Percentiles rank a stretch among this genome's conserved stretches.
These are phyloP conservation scores for Colletotrichum aenigma DNA, from an alignment of 2,329 filamentous ascomycete genomes.

Conservation along the genomic window DNA sequence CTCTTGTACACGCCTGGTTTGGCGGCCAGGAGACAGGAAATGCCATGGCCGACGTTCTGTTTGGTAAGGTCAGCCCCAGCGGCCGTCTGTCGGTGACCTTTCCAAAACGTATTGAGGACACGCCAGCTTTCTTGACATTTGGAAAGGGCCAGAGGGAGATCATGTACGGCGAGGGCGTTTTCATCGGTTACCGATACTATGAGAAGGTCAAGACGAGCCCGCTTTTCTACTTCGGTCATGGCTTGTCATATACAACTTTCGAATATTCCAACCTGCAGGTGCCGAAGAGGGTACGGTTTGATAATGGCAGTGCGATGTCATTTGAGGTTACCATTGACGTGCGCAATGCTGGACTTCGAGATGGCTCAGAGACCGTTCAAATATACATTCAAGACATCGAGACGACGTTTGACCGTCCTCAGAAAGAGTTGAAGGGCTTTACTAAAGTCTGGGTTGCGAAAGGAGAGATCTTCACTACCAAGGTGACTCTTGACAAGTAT, in stretches of 20 bases:
- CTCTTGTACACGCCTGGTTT: constrained; percentile 27
- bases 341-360: not conserved
- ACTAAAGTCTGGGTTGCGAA: constrained; percentile 55
- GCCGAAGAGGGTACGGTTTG: constrained; percentile 23
- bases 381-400: constrained; percentile 46
- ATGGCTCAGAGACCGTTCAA: constrained; percentile 21
- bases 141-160: constrained; percentile 64
- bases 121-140: constrained; percentile 71
- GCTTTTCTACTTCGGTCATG: constrained; percentile 71
- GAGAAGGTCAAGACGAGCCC: constrained; percentile 51
- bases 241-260: constrained; percentile 71
- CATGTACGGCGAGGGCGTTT: constrained; percentile 74
- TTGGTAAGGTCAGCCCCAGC: constrained; percentile 33
- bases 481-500: not conserved
- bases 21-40: constrained; percentile 27
- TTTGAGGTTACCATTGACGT: not conserved
- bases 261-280: constrained; percentile 33
- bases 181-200: constrained; percentile 75
- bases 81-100: constrained; percentile 77
- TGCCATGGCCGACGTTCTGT: constrained; percentile 27
- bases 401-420: constrained; percentile 37
- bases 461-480: constrained; percentile 36
- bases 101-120: constrained; percentile 65
- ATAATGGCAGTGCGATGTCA: not conserved
- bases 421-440: constrained; percentile 56